Evolutionary conservation across 2,329 filamentous ascomycete species (phyloP), one percentile per base, ranked within the genome.

Genomic region (Fusarium albidum): DNA sequence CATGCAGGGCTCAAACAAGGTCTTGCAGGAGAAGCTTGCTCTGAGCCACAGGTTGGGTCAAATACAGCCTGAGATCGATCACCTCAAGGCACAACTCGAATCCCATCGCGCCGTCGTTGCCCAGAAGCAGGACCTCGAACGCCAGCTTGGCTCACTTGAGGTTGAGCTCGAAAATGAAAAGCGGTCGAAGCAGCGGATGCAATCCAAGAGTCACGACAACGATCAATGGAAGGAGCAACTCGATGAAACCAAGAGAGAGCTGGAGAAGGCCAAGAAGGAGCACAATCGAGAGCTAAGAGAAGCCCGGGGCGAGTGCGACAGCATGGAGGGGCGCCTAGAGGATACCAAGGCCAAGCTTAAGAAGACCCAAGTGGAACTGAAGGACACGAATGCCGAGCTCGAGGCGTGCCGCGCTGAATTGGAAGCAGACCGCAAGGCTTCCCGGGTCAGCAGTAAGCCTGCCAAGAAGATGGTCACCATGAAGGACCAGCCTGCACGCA

Each of bases 101-200:
- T 78, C 80, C 12, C 85, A 93, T 47, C 87, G 92, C 66, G 81
- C 83, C 3, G 77, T 91, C 10, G 78, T 96, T 13, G 80, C 88
- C 2, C 92, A 96, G 69, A 96, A 96, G 71, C 79, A 94, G 38
- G 82, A 88, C 3, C 75, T 97, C 12, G 88, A 95, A 68, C 87
- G 90, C 39, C 90, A 95, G 72, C 73, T 96, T 25, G 88, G 82
- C 67, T 86, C 88, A 2, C 73, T 93, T 3, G 90, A 96, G 71
- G 86, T 91, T 35, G 90, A 96, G 64, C 80, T 96, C 3, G 91
- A 93, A 60, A 91, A 90, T 61, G 91, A 95, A 69, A 94, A 74
- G 54, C 68, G 70, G 49, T 70, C 71, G 3, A 71, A 69, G 26
- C 63, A 71, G 25, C 68, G 68, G 12, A 61, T 68, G n/a, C 63